phyloP scores from a whole-genome alignment of 1,139 yeast genomes.

The Taiozyma sp. region DNA sequence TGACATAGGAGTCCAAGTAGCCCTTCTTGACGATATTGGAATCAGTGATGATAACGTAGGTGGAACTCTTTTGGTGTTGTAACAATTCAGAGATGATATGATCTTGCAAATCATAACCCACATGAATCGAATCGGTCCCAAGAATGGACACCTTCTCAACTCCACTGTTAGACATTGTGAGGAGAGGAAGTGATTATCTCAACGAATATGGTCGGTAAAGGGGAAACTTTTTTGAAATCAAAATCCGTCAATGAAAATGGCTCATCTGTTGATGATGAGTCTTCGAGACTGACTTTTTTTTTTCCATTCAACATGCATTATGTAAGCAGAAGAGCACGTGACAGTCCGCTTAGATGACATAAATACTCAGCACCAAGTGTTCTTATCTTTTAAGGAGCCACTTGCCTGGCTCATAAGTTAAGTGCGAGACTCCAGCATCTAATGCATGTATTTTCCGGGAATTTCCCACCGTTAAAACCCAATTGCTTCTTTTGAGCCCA shows the following conservation, averaged over 20 bases:
- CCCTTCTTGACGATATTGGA: slow-evolving; percentile 69
- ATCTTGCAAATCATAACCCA: slow-evolving; percentile 78
- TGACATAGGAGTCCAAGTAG: slow-evolving; percentile 42
- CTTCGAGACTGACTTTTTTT: not conserved
- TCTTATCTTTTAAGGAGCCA: no score
- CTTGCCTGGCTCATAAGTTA: no score
- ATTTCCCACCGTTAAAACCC: no score
- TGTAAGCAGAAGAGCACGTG: not conserved
- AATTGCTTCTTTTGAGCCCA: not conserved
- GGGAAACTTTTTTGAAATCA: not conserved
- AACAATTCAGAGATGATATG: slow-evolving; percentile 75
- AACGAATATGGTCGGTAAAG: not conserved
- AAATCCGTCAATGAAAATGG: not conserved
- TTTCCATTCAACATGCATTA: not conserved
- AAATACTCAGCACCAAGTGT: no score
- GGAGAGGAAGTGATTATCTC: not conserved
- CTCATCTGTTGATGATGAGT: not conserved
- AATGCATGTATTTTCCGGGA: no score
- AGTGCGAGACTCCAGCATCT: no score
- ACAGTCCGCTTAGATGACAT: not conserved
- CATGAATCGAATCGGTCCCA: slow-evolving; percentile 82
- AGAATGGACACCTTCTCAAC: slow-evolving; percentile 59
- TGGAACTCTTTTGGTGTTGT: slow-evolving; percentile 66
- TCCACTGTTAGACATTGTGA: slow-evolving; percentile 5
- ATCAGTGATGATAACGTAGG: slow-evolving; percentile 90